A percentile compares a stretch with the other conserved stretches of the same genome.
phyloP scores from a whole-genome alignment of 768 basidiomycete genomes.

The Boletus eberwhitei region DNA sequence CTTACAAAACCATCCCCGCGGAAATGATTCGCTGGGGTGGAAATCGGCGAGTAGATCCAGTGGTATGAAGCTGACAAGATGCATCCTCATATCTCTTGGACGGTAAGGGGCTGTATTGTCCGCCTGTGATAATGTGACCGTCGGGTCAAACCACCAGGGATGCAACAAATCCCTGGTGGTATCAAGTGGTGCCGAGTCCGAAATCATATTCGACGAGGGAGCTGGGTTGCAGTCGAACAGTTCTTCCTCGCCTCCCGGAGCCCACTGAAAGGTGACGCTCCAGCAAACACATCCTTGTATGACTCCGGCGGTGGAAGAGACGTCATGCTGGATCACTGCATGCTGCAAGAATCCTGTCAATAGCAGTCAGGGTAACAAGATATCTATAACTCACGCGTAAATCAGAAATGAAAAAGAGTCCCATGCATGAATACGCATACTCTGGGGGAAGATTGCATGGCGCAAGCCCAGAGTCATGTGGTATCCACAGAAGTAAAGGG shows the following conservation, averaged over 20 bases:
- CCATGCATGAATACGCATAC: conserved; percentile 42
- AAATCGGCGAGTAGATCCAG: conserved; percentile 31
- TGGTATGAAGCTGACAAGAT: conserved; percentile 29
- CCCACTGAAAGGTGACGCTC: conserved; percentile 47
- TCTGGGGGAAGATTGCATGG: conserved; percentile 31
- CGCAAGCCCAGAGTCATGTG: conserved; percentile 31
- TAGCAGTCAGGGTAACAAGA: not conserved
- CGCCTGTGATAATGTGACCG: not conserved
- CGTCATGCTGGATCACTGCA: not conserved
- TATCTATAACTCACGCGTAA: conserved; percentile 33
- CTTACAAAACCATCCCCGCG: conserved; percentile 47
- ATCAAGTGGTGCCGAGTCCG: not conserved
- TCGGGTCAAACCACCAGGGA: conserved; percentile 27
- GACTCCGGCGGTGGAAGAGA: not conserved
- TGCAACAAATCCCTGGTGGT: conserved; percentile 1
- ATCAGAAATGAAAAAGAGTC: conserved; percentile 43
- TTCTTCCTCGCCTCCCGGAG: conserved; percentile 45
- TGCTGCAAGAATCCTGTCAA: conserved; percentile 16
- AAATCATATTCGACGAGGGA: not conserved
- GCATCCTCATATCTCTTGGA: conserved; percentile 25
- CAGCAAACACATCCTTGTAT: conserved; percentile 40
- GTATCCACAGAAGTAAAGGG: conserved; percentile 42
- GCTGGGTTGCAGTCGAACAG: conserved; percentile 11
- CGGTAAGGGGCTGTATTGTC: conserved; percentile 14
- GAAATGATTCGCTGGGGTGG: conserved; percentile 34